phyloP scores from a whole-genome alignment of 441 rosid genomes.

The Populus tomentosa region DNA sequence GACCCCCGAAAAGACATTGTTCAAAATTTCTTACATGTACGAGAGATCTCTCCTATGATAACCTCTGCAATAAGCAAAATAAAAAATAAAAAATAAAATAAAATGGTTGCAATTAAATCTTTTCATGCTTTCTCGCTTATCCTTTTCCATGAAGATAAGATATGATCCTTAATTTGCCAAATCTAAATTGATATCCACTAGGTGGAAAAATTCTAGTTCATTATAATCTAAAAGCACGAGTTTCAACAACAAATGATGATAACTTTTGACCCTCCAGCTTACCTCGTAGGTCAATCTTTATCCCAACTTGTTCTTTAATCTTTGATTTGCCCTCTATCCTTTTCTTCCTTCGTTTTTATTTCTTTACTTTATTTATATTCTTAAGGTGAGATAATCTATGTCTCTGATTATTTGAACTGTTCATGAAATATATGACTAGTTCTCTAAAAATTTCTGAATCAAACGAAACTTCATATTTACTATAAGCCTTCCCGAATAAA shows the following conservation, averaged over 20 bases:
- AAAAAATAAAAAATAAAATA: too few relatives aligned
- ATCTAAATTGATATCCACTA: conserved; percentile 1
- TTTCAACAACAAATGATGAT: background rate
- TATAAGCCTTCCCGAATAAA: background rate
- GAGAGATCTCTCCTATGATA: too few relatives aligned
- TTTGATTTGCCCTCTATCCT: too few relatives aligned
- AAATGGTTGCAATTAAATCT: too few relatives aligned
- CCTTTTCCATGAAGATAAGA: conserved; percentile 6
- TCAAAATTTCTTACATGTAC: too few relatives aligned
- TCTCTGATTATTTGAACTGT: background rate
- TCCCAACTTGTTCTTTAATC: background rate
- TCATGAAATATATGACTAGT: background rate
- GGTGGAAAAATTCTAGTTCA: background rate
- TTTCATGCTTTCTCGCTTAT: too few relatives aligned
- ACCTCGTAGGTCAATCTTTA: background rate
- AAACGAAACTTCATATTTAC: background rate
- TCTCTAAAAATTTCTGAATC: background rate
- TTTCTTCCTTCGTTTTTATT: too few relatives aligned
- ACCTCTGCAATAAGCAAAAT: too few relatives aligned
- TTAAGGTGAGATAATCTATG: background rate
- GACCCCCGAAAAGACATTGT: too few relatives aligned
- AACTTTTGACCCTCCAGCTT: background rate
- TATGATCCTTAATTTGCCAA: background rate
- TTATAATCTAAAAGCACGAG: background rate
- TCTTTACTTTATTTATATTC: background rate